Conservation (phyloP, 2,329 filamentous ascomycete genomes). For the Penicillium sp. region DNA sequence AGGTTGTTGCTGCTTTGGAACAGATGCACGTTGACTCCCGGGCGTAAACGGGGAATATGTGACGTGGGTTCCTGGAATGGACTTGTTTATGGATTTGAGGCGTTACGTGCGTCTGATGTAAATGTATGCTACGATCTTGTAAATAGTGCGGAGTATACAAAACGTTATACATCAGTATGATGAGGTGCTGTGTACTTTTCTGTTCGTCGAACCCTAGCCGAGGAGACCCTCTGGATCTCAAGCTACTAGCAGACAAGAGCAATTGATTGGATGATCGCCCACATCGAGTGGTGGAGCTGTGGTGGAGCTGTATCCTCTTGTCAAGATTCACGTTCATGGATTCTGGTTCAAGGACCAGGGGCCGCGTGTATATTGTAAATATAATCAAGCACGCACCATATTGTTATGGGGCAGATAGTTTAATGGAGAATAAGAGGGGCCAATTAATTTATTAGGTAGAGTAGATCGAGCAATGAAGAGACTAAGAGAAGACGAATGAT, state of each 20-base stretch:
- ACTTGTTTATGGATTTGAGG: no score
- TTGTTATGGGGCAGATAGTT: not conserved
- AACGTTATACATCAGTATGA: not conserved
- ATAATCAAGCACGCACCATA: not conserved
- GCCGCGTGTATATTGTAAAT: not conserved
- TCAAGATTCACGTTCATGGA: not conserved
- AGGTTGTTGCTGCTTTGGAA: constrained; percentile 45
- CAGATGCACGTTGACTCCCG: constrained; percentile 39
- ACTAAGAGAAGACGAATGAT: not conserved
- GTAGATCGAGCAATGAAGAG: constrained; percentile 6
- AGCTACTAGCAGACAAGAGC: not conserved
- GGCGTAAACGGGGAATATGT: constrained; percentile 9
- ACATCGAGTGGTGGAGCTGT: not conserved
- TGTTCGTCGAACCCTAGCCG: not conserved
- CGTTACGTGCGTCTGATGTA: no score
- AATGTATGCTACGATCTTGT: no score
- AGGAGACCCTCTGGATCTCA: not conserved
- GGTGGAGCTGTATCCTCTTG: constrained; percentile 5
- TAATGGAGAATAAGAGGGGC: not conserved
- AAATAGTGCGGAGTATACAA: not conserved
- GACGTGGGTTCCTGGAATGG: no score
- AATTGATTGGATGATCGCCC: constrained; percentile 2
- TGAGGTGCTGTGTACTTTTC: not conserved
- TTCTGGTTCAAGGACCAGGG: not conserved
- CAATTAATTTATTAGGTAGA: not conserved